Conservation (phyloP, 225 moss, liverwort and hornwort genomes). For the Neckera pumila region DNA sequence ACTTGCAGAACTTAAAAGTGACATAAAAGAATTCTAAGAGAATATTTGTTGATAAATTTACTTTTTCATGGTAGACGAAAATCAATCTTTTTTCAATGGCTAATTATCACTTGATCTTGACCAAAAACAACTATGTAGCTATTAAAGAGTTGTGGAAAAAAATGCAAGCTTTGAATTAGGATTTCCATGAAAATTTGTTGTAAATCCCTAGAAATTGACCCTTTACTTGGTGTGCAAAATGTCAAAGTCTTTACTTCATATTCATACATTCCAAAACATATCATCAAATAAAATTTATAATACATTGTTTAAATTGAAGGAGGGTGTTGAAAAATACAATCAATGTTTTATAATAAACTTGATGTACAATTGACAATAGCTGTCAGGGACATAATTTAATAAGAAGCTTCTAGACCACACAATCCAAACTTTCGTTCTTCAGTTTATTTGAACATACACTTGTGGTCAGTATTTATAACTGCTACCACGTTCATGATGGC, state of each 20-base stretch:
- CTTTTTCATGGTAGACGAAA: neutral
- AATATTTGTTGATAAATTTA: neutral
- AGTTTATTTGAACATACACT: too few species aligned
- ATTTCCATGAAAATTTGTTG: neutral
- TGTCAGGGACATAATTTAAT: too few species aligned
- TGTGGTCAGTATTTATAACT: too few species aligned
- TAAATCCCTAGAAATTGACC: neutral
- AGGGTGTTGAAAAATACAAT: rapidly evolving
- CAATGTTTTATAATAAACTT: neutral
- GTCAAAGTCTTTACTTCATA: neutral
- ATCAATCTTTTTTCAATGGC: neutral
- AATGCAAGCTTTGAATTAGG: neutral
- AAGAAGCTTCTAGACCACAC: too few species aligned
- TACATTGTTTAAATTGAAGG: neutral
- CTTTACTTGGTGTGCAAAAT: neutral
- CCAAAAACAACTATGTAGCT: neutral
- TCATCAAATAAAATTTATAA: neutral
- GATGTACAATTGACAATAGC: neutral
- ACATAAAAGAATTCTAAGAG: too few species aligned
- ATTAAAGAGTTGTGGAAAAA: neutral
- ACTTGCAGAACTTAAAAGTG: neutral
- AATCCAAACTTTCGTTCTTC: too few species aligned
- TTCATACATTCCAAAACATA: neutral
- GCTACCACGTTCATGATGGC: too few species aligned
- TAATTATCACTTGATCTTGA: neutral